Base-by-base conservation (phyloP, 331 rosid genomes). In the Cydonia oblonga region DNA sequence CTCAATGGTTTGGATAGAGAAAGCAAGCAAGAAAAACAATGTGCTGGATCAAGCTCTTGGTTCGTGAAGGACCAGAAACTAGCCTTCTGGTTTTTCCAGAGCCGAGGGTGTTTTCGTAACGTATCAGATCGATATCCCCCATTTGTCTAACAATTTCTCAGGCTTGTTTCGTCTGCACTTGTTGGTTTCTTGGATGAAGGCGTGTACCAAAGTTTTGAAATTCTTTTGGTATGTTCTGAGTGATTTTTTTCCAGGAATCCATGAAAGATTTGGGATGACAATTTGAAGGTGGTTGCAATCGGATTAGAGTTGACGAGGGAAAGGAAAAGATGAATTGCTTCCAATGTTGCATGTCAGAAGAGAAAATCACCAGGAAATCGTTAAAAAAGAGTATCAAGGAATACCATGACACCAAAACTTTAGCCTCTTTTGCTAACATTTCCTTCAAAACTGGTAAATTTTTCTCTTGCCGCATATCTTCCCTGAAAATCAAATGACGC, bases 361-460 rank as follows among this genome's bases (percentile, higher is more conserved):
- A 84, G 53, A 84, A 71, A 73, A 40, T 20, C 72, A 75, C 56
- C 30, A 79, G 86, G 70, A 81, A 32, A 71, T 73, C 93, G 10
- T 77, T 84, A 70, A 82, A 78, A 79, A 87, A 86, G 79, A 78
- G 84, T 84, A 82, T 87, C 9, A 84, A 81, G 83, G 90, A 84
- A 65, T 86, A 82, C 65, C 79, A 76, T 63, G 85, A 82, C 63
- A 75, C 89, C 16, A 89, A 85, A 80, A 71, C 79, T 33, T 66
- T 86, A 60, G 79, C 90, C 77, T 86, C 98, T 4, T 85, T 90
- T 72, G 84, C 90, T 32, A 89, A 82, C 62, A 46, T 85, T 63
- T 93, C 93, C 79, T 85, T 80, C 57, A 87, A 87, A 86, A 61
- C 82, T 76, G 98, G 98, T 89, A 78, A 69, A 18, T 46, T 79